Conservation (phyloP, 2,329 filamentous ascomycete species). For the Biscogniauxia mediterranea region DNA sequence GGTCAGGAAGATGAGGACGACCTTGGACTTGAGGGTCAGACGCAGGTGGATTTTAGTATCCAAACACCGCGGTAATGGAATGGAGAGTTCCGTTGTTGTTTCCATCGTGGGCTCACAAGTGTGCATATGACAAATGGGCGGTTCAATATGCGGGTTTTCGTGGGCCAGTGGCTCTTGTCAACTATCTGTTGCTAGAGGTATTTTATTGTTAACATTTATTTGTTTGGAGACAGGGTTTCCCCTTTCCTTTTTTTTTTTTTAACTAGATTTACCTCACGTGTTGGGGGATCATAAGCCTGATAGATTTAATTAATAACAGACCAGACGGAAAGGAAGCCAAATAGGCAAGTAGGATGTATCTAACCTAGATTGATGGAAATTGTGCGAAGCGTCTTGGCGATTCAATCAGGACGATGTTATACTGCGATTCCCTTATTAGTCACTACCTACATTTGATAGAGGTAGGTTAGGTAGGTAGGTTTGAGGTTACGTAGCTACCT, state of each 20-base stretch:
- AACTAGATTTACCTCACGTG: too few species aligned
- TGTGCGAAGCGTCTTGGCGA: neutral
- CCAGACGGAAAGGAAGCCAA: too few species aligned
- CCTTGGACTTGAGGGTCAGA: conserved; percentile 56
- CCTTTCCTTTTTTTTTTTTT: too few species aligned
- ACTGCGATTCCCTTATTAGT: too few species aligned
- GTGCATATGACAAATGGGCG: too few species aligned
- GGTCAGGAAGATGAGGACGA: conserved; percentile 59
- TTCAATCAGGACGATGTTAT: neutral
- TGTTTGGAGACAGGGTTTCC: too few species aligned
- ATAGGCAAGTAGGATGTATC: neutral
- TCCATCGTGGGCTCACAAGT: conserved; percentile 19
- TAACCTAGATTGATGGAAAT: neutral
- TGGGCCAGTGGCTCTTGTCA: too few species aligned
- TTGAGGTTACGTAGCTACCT: too few species aligned
- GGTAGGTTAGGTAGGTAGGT: neutral
- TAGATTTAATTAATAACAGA: neutral
- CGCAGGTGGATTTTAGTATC: conserved; percentile 62
- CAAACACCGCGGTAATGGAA: conserved; percentile 58
- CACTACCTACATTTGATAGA: too few species aligned
- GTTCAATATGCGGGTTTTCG: too few species aligned
- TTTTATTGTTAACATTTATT: neutral
- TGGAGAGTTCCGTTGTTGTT: conserved; percentile 46
- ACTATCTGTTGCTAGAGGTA: neutral
- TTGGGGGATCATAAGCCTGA: too few species aligned